A percentile compares a stretch with the other conserved stretches of the same genome.
Evolutionary conservation across 768 basidiomycete species (phyloP).

Genomic region (Phanerodontia chrysosporium): DNA sequence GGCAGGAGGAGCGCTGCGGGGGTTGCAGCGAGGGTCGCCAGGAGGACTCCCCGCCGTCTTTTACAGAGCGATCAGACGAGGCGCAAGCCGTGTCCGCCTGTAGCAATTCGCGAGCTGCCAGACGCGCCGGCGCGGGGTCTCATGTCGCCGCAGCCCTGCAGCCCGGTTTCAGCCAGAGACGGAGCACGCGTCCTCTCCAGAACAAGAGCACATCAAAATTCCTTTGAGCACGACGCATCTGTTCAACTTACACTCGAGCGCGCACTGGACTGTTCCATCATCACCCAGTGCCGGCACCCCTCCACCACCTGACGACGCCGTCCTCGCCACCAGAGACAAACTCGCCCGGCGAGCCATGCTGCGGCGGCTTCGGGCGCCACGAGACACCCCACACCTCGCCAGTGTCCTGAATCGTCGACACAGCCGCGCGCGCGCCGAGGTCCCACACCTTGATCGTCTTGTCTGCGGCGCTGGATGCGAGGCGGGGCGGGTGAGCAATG

Average conservation of each 20-base stretch:
- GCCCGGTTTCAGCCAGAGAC: too few relatives aligned
- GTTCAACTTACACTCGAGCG: neutral
- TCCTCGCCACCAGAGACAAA: slow-evolving; percentile 78
- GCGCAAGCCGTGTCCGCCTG: too few relatives aligned
- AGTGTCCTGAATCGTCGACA: slow-evolving; percentile 73
- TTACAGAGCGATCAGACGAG: too few relatives aligned
- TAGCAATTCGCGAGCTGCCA: too few relatives aligned
- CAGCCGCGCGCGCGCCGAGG: slow-evolving; percentile 63
- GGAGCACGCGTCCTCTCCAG: neutral
- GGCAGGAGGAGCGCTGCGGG: too few relatives aligned
- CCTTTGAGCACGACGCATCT: neutral
- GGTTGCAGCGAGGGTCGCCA: too few relatives aligned
- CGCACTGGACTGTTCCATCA: neutral
- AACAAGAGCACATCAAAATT: neutral
- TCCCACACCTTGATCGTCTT: slow-evolving; percentile 89
- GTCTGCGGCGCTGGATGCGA: slow-evolving; percentile 67
- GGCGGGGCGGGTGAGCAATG: slow-evolving; percentile 6
- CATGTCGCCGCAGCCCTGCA: too few relatives aligned
- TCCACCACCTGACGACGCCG: slow-evolving; percentile 73
- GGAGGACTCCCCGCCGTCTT: too few relatives aligned
- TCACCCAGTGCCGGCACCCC: slow-evolving; percentile 54
- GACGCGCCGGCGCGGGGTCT: too few relatives aligned
- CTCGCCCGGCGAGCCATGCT: slow-evolving; percentile 51
- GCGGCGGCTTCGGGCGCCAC: slow-evolving; percentile 66
- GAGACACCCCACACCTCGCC: slow-evolving; percentile 84